Evolutionary conservation across 2,329 filamentous ascomycete species (phyloP), one percentile per base, ranked within the genome.

Genomic region (Elsinoe arachidis): DNA sequence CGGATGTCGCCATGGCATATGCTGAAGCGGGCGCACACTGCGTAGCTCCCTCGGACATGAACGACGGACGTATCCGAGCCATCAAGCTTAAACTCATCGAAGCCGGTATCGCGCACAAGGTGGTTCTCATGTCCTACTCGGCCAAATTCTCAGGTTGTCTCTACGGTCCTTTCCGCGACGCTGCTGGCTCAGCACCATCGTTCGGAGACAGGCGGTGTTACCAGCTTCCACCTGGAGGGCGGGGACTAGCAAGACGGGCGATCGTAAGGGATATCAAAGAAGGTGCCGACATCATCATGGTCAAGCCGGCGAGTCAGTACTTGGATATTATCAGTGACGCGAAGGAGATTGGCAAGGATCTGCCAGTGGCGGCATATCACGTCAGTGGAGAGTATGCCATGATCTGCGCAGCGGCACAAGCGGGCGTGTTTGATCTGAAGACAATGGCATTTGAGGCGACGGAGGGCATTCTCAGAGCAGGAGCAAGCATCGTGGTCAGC

Each of bases 1-100:
- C 88, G 2, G 91, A 97, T 70, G 92, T 97, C n/a, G 92, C 93
- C n/a, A 80, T 97, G 62, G 89, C 92, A 34, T 99, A 99, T 70
- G 93, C 93, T n/a, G 81, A 86, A 67, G 93, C 93, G 14, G 93
- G 93, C 58, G 93, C 92, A 0, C 93, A 99, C 74, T 97, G 92
- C 71, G 90, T 99, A 26, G 93, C 93, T 0, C 93, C 93, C 1
- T 96, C 90, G 1, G 93, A 99, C 72, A 99, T 99, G 93, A 99
- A 97, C 71, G 93, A 99, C 70, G 93, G 93, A 26, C 87, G 93
- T 63, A 95, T 99, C 67, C 88, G 92, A 59, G 92, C 91, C 61
- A 99, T 99, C 73, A 99, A 99, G 79, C 81, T 96, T 56, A 97
- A 96, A 78, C 79, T 99, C 61, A 97, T 97, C 59, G 92, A 97